A percentile compares a stretch with the other conserved stretches of the same genome.
These are phyloP conservation scores for Moesziomyces sp. DNA, from an alignment of 1,284 basidiomycete species.

Conservation along the genomic window DNA sequence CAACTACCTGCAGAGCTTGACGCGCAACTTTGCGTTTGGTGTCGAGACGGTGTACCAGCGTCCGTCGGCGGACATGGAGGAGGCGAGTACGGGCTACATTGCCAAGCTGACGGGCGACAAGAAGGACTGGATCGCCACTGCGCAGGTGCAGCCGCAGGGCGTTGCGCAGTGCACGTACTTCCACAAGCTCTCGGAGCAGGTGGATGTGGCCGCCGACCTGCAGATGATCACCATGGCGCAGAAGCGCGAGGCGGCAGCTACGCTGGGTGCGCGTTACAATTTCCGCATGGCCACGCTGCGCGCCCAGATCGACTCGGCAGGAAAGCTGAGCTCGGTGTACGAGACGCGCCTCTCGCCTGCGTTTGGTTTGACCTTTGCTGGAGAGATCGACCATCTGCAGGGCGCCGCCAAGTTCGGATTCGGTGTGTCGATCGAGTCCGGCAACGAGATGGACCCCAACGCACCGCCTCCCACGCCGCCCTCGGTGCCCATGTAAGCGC, in stretches of 20 bases:
- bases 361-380: conserved; percentile 91
- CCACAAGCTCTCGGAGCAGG: conserved; percentile 93
- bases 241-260: conserved; percentile 86
- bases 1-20: conserved; percentile 94
- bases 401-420: conserved; percentile 90
- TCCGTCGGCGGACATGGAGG: conserved; percentile 72
- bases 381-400: conserved; percentile 98
- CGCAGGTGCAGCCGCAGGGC: conserved; percentile 83
- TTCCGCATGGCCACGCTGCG: conserved; percentile 82
- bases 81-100: conserved; percentile 84
- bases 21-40: conserved; percentile 89
- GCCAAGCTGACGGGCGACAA: conserved; percentile 74
- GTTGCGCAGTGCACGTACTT: conserved; percentile 93
- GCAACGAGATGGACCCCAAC: conserved; percentile 62
- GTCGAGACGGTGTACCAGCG: conserved; percentile 87
- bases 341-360: conserved; percentile 96
- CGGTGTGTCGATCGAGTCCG: conserved; percentile 89
- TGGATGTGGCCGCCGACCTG: conserved; percentile 97
- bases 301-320: conserved; percentile 61
- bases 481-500: conserved; percentile 60
- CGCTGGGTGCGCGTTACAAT: conserved; percentile 95
- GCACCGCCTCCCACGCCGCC: conserved; percentile 61
- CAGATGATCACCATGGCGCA: conserved; percentile 77
- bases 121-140: conserved; percentile 79
- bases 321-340: conserved; percentile 89